phyloP scores from a whole-genome alignment of 2,329 filamentous ascomycete genomes.

The Cladosporium sp. region DNA sequence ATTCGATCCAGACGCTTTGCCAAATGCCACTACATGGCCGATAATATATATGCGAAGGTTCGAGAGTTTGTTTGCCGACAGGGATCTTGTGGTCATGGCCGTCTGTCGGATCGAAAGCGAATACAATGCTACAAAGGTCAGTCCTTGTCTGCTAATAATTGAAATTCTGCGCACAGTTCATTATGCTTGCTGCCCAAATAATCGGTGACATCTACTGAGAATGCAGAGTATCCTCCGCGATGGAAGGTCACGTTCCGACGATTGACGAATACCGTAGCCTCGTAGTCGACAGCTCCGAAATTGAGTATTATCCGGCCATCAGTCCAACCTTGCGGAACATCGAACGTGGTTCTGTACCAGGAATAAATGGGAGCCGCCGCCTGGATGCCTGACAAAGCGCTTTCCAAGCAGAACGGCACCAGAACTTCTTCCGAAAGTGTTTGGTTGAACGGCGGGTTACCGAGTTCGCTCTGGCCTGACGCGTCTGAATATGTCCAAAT shows the following conservation, averaged over 20 bases:
- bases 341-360: slow-evolving; percentile 45
- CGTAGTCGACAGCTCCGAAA: slow-evolving; percentile 61
- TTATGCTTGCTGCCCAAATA: slow-evolving; percentile 58
- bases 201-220: slow-evolving; percentile 55
- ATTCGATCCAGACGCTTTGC: slow-evolving; percentile 69
- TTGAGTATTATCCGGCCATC: slow-evolving; percentile 46
- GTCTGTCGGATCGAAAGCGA: slow-evolving; percentile 65
- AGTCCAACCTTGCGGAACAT: slow-evolving; percentile 45
- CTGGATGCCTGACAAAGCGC: slow-evolving; percentile 41
- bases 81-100: slow-evolving; percentile 52
- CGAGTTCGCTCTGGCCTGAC: slow-evolving; percentile 33
- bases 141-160: slow-evolving; percentile 53
- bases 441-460: slow-evolving; percentile 42
- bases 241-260: slow-evolving; percentile 51
- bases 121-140: slow-evolving; percentile 53
- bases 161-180: slow-evolving; percentile 51
- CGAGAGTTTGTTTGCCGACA: slow-evolving; percentile 50
- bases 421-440: slow-evolving; percentile 42
- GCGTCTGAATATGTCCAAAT: slow-evolving; percentile 52
- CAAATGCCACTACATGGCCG: slow-evolving; percentile 69
- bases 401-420: slow-evolving; percentile 52
- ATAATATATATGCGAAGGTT: slow-evolving; percentile 65
- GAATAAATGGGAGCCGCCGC: slow-evolving; percentile 23
- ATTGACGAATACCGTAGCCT: slow-evolving; percentile 54
- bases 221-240: slow-evolving; percentile 56